A percentile compares a stretch with the other conserved stretches of the same genome.
phyloP scores from a whole-genome alignment of 2,329 filamentous ascomycete species.

The Rhexocercosporidium sp. region DNA sequence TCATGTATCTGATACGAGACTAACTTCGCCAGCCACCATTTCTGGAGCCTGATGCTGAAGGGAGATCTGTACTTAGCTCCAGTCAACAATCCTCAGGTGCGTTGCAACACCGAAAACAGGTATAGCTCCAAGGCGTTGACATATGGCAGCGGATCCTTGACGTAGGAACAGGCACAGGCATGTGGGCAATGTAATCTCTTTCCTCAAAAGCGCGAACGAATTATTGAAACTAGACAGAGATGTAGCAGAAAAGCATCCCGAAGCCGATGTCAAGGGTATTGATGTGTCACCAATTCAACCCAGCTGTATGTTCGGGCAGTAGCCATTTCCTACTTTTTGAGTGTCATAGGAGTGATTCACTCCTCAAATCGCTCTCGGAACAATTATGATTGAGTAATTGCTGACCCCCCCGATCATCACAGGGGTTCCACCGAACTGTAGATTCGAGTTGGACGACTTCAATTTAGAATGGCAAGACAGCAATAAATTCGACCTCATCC shows the following conservation, averaged over 20 bases:
- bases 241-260: conserved; percentile 54
- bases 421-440: conserved; percentile 63
- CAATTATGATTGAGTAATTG: no score
- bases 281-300: conserved; percentile 64
- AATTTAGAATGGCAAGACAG: conserved; percentile 47
- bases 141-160: conserved; percentile 28
- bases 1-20: background rate
- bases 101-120: background rate
- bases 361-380: no score
- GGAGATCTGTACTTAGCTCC: conserved; percentile 49
- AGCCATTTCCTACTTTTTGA: no score
- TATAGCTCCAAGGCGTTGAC: background rate
- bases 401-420: no score
- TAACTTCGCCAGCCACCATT: conserved; percentile 40
- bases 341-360: no score
- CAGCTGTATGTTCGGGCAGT: no score
- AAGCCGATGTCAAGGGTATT: conserved; percentile 55
- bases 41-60: conserved; percentile 45
- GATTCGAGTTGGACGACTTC: conserved; percentile 68
- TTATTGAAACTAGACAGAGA: conserved; percentile 18
- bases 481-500: conserved; percentile 41
- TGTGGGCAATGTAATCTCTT: conserved; percentile 26
- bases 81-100: conserved; percentile 44
- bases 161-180: conserved; percentile 32
- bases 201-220: background rate